Conservation (phyloP, 2,329 filamentous ascomycete genomes). For the Apiospora koreana region DNA sequence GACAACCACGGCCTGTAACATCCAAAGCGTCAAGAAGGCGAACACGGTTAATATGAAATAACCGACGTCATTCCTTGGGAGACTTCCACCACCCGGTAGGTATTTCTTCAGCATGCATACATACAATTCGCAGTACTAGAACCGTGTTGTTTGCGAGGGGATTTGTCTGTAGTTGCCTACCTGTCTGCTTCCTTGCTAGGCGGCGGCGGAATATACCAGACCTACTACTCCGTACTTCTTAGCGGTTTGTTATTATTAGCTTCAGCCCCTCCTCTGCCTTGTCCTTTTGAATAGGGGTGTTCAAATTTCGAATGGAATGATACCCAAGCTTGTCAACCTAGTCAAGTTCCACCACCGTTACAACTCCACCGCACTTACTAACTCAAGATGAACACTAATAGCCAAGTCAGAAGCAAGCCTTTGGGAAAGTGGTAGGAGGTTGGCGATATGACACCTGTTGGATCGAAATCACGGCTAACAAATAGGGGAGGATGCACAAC, state of each 20-base stretch:
- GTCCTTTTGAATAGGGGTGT: background rate
- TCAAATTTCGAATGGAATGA: slow-evolving; percentile 7
- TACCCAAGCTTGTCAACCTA: slow-evolving; percentile 8
- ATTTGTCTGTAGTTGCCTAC: background rate
- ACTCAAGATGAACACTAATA: slow-evolving; percentile 5
- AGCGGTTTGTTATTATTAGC: background rate
- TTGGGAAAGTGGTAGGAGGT: background rate
- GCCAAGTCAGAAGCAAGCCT: background rate
- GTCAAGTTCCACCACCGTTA: slow-evolving; percentile 6
- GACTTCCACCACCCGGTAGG: too few species aligned
- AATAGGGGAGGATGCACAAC: background rate
- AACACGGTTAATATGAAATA: background rate
- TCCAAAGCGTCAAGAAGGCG: background rate
- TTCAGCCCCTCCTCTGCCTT: background rate
- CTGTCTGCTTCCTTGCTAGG: background rate
- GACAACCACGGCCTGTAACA: background rate
- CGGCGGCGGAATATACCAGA: background rate
- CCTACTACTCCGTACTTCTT: too few species aligned
- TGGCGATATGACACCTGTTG: background rate
- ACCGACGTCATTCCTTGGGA: background rate
- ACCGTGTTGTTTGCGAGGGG: background rate
- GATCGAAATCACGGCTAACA: background rate
- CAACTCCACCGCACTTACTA: background rate
- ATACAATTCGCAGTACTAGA: background rate
- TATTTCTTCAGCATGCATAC: too few species aligned